Evolutionary conservation across 1,139 yeast species (phyloP), one percentile per base, ranked within the genome.

Genomic region (Kodamaea plutei): DNA sequence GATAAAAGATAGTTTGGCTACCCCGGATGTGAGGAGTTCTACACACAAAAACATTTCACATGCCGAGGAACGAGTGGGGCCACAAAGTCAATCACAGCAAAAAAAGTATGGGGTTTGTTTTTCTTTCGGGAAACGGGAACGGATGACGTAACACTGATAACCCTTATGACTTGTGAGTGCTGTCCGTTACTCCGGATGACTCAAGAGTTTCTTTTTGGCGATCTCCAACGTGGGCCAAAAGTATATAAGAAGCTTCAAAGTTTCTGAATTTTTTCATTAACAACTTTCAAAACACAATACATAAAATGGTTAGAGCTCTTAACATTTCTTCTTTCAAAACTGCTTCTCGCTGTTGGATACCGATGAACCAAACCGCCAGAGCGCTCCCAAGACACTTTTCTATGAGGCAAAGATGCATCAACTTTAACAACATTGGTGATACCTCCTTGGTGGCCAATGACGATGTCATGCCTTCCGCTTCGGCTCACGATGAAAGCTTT

Each of bases 321-420:
- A 58, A 54, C 39, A 54, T 66, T 26, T 48, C 68, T 26, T 47
- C 63, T 20, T 61, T 56, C 50, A 63, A 59, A 46, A 64, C 73
- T 32, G 70, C 72, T 37, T 51, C 71, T 32, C 62, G 70, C 45
- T 65, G 70, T 43, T 67, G 72, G 71, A 46, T 67, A 16, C 72
- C 73, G 33, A 34, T 39, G 26, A 38, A 40, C 37, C 47, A 41
- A 29, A 21, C 35, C 23, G 28, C 38, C 26, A 36, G 28, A 37
- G 34, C 39, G 23, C 35, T 25, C 20, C 44, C 34, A 25, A 46
- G 39, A 42, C 54, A 46, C 43, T 64, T 64, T 37, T 64, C 70
- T 19, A 61, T 70, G 2, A 56, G 49, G 36, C 69, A 64, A 44
- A 55, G 69, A 45, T 53, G 51, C 27, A 56, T 64, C 28, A 62